These are phyloP conservation scores for Phanerodontia chrysosporium DNA, from an alignment of 768 basidiomycete genomes.

Conservation along the genomic window DNA sequence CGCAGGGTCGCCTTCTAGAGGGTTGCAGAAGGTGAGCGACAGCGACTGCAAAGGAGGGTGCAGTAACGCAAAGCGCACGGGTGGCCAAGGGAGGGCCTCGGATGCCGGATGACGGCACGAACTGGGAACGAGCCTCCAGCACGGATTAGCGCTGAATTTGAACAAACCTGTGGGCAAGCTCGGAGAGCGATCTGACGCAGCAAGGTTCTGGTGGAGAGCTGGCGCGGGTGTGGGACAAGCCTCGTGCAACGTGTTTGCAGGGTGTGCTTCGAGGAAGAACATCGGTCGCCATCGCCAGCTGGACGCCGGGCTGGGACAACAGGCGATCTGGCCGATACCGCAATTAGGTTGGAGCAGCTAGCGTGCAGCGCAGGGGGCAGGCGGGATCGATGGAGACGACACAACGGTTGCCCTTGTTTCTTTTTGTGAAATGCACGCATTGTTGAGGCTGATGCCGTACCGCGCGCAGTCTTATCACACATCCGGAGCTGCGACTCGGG, in stretches of 20 bases:
- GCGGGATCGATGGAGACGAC: slow-evolving; percentile 5
- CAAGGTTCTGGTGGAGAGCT: neutral
- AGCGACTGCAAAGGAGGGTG: neutral
- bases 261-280: neutral
- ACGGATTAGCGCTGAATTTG: neutral
- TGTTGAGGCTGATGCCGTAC: slow-evolving; percentile 2
- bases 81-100: neutral
- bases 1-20: neutral
- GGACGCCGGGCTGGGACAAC: neutral
- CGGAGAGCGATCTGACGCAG: neutral
- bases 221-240: neutral
- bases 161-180: slow-evolving; percentile 1
- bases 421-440: neutral
- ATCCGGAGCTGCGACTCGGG: neutral
- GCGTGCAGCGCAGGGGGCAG: neutral
- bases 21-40: neutral
- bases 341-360: too few species aligned
- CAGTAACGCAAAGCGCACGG: neutral
- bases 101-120: slow-evolving; percentile 5
- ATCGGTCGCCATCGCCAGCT: neutral
- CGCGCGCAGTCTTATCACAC: slow-evolving; percentile 1
- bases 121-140: neutral
- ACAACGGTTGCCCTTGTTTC: neutral
- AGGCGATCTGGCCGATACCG: neutral
- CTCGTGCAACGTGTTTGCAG: neutral